Evolutionary conservation across 176 grass and related monocot genomes (phyloP), one percentile per base, ranked within the genome.

Genomic region (Aegilops sharonensis): DNA sequence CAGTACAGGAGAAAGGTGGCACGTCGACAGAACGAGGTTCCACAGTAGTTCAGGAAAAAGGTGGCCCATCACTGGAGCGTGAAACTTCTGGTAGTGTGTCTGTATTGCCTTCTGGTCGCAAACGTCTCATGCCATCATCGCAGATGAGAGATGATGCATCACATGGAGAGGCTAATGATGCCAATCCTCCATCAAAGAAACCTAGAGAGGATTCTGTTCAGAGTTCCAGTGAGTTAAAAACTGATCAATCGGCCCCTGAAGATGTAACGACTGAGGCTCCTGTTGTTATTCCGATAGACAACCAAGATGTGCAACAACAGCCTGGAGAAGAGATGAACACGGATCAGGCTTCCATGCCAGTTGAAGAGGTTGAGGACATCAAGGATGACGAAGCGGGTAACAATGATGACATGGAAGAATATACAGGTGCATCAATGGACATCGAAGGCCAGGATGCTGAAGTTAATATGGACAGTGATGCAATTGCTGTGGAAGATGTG

Each of bases 171-270:
- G 84, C 50, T 77, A 75, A 74, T 56, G 84, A 79, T 88, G 60
- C 34, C 75, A 81, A 84, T 81, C 97, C 92, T 83, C 97, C 94
- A 63, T 82, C 78, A 50, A 99, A 99, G 92, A 99, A 92, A 85
- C 66, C 87, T 27, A 99, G 92, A 81, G 93, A 98, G 69, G 92
- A 90, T 29, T 72, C 75, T 56, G 17, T 70, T 14, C 95, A 97
- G 70, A 87, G 84, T 50, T 54, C 48, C 85, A 85, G 56, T 78
- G 92, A 86, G 72, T 50, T 87, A 70, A 89, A 78, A 75, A 68
- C 25, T 81, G 80, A 72, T 13, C 78, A 83, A 65, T 66, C 78
- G 21, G 12, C 80, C 72, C 25, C 72, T 37, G 90, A 79, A 45
- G 88, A 91, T 86, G 65, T 82, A 86, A 69, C 17, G 0, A 45